phyloP scores from a whole-genome alignment of 2,329 filamentous ascomycete genomes.

The Penicillium hesseltinei region DNA sequence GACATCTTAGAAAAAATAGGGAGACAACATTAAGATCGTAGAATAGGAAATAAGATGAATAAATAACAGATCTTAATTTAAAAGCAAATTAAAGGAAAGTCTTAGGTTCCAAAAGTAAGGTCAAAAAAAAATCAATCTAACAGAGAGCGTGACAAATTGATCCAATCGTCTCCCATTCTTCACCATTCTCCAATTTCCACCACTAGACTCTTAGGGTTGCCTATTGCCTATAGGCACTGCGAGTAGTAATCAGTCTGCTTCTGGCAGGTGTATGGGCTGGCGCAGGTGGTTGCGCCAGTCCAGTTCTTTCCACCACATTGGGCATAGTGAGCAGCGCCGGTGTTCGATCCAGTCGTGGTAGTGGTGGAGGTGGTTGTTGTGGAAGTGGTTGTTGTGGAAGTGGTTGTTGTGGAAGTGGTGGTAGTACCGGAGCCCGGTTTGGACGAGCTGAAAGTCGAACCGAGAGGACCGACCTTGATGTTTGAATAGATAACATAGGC shows the following conservation, averaged over 20 bases:
- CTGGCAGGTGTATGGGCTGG: constrained; percentile 34
- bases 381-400: constrained; percentile 9
- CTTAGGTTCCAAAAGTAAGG: neutral
- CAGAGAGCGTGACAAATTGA: neutral
- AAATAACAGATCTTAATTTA: neutral
- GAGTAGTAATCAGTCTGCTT: constrained; percentile 38
- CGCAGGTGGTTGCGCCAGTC: constrained; percentile 36
- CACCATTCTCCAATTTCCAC: neutral
- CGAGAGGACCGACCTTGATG: constrained; percentile 58
- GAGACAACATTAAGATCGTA: neutral
- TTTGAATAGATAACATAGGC: constrained; percentile 57
- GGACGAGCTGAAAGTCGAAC: constrained; percentile 47
- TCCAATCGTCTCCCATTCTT: neutral
- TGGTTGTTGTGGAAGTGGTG: constrained; percentile 4
- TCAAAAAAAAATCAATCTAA: neutral
- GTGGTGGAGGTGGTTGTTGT: neutral
- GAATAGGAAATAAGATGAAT: neutral
- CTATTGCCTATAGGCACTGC: constrained; percentile 34
- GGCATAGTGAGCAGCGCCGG: constrained; percentile 22
- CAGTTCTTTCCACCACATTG: constrained; percentile 39
- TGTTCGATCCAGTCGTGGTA: constrained; percentile 4
- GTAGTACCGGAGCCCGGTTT: constrained; percentile 10
- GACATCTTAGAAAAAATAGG: neutral
- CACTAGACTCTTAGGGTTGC: no score
- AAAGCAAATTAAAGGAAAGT: neutral